Conservation (phyloP, 345 rosid species). For the Dovyalis caffra region DNA sequence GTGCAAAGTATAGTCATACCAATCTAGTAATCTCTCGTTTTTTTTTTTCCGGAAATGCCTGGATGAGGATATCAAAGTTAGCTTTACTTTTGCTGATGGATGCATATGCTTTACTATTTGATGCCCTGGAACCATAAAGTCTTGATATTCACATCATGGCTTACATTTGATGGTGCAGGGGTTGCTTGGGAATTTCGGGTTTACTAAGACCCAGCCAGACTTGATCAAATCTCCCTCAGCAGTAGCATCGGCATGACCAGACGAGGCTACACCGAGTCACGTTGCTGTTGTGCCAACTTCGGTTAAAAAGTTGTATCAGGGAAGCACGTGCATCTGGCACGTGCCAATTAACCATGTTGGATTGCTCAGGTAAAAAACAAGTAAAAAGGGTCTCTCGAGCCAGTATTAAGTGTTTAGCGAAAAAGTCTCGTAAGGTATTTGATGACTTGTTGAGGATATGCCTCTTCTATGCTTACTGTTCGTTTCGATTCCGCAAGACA, state of each 20-base stretch:
- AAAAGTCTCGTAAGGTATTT: conserved; percentile 17
- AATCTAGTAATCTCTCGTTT: too few relatives aligned
- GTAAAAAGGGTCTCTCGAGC: conserved; percentile 10
- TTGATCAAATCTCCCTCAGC: conserved; percentile 6
- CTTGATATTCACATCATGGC: neutral
- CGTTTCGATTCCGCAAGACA: conserved; percentile 23
- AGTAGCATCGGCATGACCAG: conserved; percentile 21
- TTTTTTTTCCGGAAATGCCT: neutral
- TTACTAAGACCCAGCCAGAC: conserved; percentile 35
- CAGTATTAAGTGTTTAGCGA: conserved; percentile 9
- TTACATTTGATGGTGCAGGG: conserved; percentile 46
- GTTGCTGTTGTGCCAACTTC: conserved; percentile 10
- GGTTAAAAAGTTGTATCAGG: conserved; percentile 11
- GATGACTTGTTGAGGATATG: conserved; percentile 19
- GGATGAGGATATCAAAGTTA: neutral
- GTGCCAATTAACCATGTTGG: conserved; percentile 13
- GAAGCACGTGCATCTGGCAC: conserved; percentile 19
- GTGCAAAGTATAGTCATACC: neutral
- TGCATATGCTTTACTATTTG: neutral
- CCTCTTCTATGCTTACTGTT: conserved; percentile 7
- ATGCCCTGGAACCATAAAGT: neutral
- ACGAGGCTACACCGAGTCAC: conserved; percentile 4
- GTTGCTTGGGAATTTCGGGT: conserved; percentile 56
- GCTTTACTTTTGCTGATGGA: conserved; percentile 1
- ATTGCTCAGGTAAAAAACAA: conserved; percentile 15